phyloP scores from a whole-genome alignment of 2,329 filamentous ascomycete genomes.

The Thelonectria blattea region DNA sequence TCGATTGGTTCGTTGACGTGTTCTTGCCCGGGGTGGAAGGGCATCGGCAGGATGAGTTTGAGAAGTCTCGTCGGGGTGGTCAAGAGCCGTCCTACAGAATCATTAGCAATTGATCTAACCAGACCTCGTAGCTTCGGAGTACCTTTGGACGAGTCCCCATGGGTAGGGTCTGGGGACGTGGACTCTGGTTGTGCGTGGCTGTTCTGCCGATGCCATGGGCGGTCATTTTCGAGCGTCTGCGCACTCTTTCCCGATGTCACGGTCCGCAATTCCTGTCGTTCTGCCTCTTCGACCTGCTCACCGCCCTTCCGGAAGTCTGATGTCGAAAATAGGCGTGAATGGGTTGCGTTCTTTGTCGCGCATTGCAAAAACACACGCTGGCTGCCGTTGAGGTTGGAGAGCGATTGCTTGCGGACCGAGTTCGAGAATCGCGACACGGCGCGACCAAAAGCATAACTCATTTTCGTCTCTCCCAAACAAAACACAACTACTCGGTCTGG shows the following conservation, averaged over 20 bases:
- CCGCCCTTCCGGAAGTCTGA: slow-evolving; percentile 18
- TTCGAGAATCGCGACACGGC: slow-evolving; percentile 27
- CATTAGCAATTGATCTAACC: not conserved
- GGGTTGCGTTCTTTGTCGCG: not conserved
- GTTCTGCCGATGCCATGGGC: slow-evolving; percentile 36
- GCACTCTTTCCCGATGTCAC: slow-evolving; percentile 34
- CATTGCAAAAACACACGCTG: slow-evolving; percentile 15
- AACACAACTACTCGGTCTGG: not conserved
- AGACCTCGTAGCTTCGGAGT: not conserved
- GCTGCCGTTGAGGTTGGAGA: slow-evolving; percentile 12
- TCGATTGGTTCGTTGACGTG: slow-evolving; percentile 50
- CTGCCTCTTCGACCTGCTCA: slow-evolving; percentile 30
- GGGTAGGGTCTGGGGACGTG: slow-evolving; percentile 26
- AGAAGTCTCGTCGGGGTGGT: slow-evolving; percentile 82
- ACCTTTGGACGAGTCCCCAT: slow-evolving; percentile 34
- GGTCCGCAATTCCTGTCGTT: slow-evolving; percentile 30
- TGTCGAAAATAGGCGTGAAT: slow-evolving; percentile 30
- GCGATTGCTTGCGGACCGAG: slow-evolving; percentile 11
- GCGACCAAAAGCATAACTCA: slow-evolving; percentile 31
- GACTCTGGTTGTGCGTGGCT: slow-evolving; percentile 23
- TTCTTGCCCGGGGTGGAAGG: slow-evolving; percentile 49
- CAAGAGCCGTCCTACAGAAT: slow-evolving; percentile 68
- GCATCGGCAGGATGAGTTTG: slow-evolving; percentile 79
- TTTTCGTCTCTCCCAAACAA: slow-evolving; percentile 14
- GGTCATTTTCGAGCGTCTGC: slow-evolving; percentile 35